Percentiles rank a stretch among this genome's conserved stretches.
Evolutionary conservation across 2,329 filamentous ascomycete species (phyloP).

Genomic region (Exophiala aquamarina): DNA sequence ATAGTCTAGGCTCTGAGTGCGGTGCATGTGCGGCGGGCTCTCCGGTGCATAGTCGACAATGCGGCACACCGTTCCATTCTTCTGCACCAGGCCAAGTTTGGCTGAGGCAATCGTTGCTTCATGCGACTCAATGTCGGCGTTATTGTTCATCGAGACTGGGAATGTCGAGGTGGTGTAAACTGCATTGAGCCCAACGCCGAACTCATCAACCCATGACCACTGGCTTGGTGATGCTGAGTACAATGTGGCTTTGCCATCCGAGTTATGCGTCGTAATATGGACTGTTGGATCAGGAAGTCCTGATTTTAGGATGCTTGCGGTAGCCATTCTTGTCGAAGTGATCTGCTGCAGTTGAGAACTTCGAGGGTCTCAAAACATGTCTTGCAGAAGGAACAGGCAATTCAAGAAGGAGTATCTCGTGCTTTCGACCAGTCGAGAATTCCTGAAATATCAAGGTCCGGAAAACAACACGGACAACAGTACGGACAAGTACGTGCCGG

Average conservation of each 20-base stretch:
- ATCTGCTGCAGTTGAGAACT: background rate
- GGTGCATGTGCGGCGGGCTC: conserved; percentile 48
- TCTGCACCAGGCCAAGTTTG: conserved; percentile 10
- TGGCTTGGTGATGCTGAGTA: conserved; percentile 6
- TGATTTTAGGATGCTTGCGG: conserved; percentile 2
- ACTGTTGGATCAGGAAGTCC: conserved; percentile 8
- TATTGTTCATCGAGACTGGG: conserved; percentile 13
- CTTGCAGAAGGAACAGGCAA: too few relatives aligned
- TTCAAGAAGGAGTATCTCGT: too few relatives aligned
- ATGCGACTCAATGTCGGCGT: conserved; percentile 11
- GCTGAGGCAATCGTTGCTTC: conserved; percentile 8
- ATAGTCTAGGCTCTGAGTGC: conserved; percentile 55
- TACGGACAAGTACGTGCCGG: too few relatives aligned
- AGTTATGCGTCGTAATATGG: conserved; percentile 14
- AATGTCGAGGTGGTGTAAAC: conserved; percentile 7
- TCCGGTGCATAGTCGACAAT: conserved; percentile 48
- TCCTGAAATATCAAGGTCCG: too few relatives aligned
- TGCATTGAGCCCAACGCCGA: conserved; percentile 11
- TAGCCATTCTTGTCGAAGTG: conserved; percentile 1
- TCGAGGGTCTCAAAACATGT: too few relatives aligned
- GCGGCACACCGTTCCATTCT: conserved; percentile 11
- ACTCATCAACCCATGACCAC: conserved; percentile 9
- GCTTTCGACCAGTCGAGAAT: too few relatives aligned
- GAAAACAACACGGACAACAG: too few relatives aligned
- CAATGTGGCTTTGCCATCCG: conserved; percentile 5